Evolutionary conservation across 345 rosid genomes (phyloP), one percentile per base, ranked within the genome.

Genomic region (Litchi chinensis): DNA sequence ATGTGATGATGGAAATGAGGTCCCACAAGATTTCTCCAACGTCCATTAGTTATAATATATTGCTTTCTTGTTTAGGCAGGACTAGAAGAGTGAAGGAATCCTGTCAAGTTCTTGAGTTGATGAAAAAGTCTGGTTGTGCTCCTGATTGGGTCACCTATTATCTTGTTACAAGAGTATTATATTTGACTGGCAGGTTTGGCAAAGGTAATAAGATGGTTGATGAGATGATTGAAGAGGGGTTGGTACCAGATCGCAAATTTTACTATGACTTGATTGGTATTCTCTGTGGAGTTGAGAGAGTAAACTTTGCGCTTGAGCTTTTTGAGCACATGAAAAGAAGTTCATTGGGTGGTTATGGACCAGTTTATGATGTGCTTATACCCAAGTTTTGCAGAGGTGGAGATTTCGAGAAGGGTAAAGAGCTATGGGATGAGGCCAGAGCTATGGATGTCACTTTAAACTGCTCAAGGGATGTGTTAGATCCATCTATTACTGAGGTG

Each of bases 1-100:
- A 95, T 82, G 86, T 95, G 81, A 89, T 93, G 97, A 87, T 90
- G 87, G 97, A 95, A 76, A 95, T 91, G 97, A 91, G 91, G 70
- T 86, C 92, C 60, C 78, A 86, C 63, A 85, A 71, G 50, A 79
- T 92, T 66, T 74, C 82, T 44, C 95, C 98, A 48, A 91, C 86
- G 11, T 85, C 91, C 2, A 74, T 88, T 46, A 95, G 91, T 81
- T 92, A 91, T 83, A 95, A 95, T 64, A 84, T 90, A 77, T 76
- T 92, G 92, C 94, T 95, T 40, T 92, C 95, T 65, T 90, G 92
- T 76, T 85, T 93, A 69, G 92, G 91, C 24, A 92, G 89, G 86
- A 83, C 89, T 3, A 89, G 97, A 83, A 93, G 98, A 75, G 95
- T 91, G 68, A 91, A 83, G 72, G 98, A 95, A 85, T 87, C 93